Percentiles rank a stretch among this genome's conserved stretches.
phyloP scores from a whole-genome alignment of 164 flowering plant species.

The Taxillus chinensis region DNA sequence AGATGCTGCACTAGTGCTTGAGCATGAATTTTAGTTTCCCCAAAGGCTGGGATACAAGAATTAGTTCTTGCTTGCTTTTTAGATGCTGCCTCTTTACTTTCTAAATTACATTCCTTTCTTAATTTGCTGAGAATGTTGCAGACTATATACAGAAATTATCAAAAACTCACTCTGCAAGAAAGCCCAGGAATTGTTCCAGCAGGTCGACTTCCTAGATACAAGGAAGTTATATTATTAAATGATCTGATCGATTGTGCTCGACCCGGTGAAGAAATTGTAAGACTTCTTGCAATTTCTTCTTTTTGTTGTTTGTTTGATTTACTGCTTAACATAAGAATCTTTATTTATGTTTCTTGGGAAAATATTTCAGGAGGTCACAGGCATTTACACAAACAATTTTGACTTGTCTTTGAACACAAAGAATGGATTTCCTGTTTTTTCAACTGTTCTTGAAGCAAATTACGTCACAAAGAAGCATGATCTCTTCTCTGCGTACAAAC shows the following conservation, averaged over 20 bases:
- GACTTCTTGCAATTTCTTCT: background rate
- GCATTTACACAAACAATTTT: slow-evolving; percentile 88
- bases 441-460: slow-evolving; percentile 94
- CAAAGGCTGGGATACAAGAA: no score
- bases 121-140: slow-evolving; percentile 17
- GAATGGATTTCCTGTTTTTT: slow-evolving; percentile 97
- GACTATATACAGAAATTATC: slow-evolving; percentile 90
- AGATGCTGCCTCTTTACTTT: no score
- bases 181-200: slow-evolving; percentile 97
- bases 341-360: background rate
- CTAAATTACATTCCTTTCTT: no score
- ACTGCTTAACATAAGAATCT: slow-evolving; percentile 1
- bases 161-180: slow-evolving; percentile 90
- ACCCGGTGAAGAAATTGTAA: slow-evolving; percentile 96
- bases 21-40: no score
- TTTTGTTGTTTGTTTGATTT: background rate
- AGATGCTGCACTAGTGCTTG: no score
- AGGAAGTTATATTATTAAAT: slow-evolving; percentile 93
- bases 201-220: slow-evolving; percentile 94
- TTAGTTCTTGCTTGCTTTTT: no score
- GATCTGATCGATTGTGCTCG: slow-evolving; percentile 99
- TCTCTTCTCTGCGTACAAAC: slow-evolving; percentile 94
- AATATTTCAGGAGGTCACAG: slow-evolving; percentile 81
- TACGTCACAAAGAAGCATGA: slow-evolving; percentile 93
- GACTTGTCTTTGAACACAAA: slow-evolving; percentile 90